Conservation (phyloP, 331 rosid genomes). For the Erythrophleum ivorense region DNA sequence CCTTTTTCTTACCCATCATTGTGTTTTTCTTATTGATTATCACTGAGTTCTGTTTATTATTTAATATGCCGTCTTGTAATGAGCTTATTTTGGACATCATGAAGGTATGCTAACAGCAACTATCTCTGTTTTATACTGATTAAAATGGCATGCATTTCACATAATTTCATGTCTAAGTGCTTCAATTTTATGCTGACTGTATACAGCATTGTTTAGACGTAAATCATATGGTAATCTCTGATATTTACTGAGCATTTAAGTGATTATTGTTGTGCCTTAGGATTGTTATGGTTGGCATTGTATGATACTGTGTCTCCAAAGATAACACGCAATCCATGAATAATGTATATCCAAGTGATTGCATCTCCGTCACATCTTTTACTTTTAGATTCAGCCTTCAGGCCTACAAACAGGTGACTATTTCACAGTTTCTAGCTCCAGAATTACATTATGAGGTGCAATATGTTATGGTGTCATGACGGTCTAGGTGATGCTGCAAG, state of each 20-base stretch:
- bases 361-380: not conserved
- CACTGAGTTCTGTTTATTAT: constrained; percentile 15
- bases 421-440: constrained; percentile 2
- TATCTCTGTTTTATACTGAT: constrained; percentile 12
- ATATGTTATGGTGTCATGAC: constrained; percentile 23
- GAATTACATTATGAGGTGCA: not conserved
- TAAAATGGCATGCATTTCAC: constrained; percentile 17
- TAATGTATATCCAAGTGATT: not conserved
- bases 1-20: not conserved
- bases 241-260: not conserved
- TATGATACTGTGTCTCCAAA: not conserved
- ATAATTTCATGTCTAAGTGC: constrained; percentile 21
- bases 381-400: constrained; percentile 7
- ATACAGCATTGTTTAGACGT: constrained; percentile 18
- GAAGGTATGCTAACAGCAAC: constrained; percentile 62
- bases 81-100: constrained; percentile 50
- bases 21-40: constrained; percentile 14
- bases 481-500: not conserved
- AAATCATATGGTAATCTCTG: not conserved
- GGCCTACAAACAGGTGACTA: not conserved
- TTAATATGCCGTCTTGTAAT: constrained; percentile 27
- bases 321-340: constrained; percentile 12
- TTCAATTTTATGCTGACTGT: not conserved
- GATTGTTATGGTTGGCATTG: not conserved
- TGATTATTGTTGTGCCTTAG: not conserved